A percentile compares a stretch with the other conserved stretches of the same genome.
These are phyloP conservation scores for Aspergillus fumigatiaffinis DNA, from an alignment of 2,329 filamentous ascomycete genomes.

Conservation along the genomic window DNA sequence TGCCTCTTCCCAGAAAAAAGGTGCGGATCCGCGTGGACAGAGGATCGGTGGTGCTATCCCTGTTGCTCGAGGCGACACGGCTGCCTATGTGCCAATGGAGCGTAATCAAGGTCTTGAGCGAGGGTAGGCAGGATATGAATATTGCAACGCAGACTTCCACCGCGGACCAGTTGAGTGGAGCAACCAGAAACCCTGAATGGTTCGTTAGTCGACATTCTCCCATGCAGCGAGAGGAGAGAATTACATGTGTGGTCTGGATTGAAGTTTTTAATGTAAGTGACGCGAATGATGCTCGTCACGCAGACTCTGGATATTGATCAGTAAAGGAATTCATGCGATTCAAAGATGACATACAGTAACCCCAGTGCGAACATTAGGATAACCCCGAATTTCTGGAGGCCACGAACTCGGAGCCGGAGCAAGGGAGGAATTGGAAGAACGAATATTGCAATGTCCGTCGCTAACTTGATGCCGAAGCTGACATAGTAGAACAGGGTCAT, in stretches of 20 bases:
- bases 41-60: neutral
- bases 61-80: neutral
- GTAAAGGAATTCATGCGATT: neutral
- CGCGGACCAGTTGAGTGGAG: conserved; percentile 20
- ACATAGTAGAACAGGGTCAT: conserved; percentile 15
- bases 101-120: conserved; percentile 16
- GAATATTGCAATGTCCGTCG: conserved; percentile 16
- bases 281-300: conserved; percentile 18
- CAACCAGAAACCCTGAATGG: conserved; percentile 13
- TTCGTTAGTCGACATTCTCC: neutral
- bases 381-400: conserved; percentile 13
- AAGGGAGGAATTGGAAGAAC: conserved; percentile 16
- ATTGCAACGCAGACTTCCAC: conserved; percentile 17
- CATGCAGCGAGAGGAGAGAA: neutral
- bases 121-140: conserved; percentile 20
- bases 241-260: conserved; percentile 18
- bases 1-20: neutral
- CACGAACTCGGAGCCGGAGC: conserved; percentile 11
- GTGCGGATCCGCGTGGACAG: neutral
- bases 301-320: conserved; percentile 7
- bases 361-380: conserved; percentile 20
- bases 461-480: conserved; percentile 15
- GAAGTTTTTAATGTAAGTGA: conserved; percentile 16
- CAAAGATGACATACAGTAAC: conserved; percentile 8
- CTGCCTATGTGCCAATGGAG: conserved; percentile 10